These are phyloP conservation scores for Colletotrichum agaves DNA, from an alignment of 2,329 filamentous ascomycete species.

Conservation along the genomic window DNA sequence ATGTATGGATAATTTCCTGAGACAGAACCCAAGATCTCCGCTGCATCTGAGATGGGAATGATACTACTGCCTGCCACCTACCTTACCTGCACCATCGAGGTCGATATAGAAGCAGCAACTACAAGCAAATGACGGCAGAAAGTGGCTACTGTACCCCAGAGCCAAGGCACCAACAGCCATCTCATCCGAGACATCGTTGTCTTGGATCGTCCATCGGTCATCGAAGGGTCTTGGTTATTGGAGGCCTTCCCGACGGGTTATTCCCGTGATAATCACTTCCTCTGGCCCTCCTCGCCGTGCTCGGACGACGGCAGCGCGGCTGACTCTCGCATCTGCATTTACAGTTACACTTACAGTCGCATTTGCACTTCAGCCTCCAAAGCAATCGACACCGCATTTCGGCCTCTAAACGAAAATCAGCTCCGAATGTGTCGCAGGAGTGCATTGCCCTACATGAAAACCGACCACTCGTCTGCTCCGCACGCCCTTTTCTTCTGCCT, in stretches of 20 bases:
- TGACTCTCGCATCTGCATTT: neutral
- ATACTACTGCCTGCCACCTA: neutral
- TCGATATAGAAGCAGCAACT: too few species aligned
- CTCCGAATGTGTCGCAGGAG: neutral
- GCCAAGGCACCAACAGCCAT: neutral
- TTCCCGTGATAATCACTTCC: neutral
- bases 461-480: neutral
- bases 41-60: too few species aligned
- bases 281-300: neutral
- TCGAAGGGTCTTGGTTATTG: neutral
- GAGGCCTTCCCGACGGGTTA: neutral
- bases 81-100: too few species aligned
- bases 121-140: too few species aligned
- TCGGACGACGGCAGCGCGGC: neutral
- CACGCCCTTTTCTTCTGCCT: conserved; percentile 2
- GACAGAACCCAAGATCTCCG: too few species aligned
- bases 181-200: neutral
- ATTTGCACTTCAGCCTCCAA: neutral
- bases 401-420: neutral
- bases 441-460: neutral
- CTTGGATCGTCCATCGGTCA: neutral
- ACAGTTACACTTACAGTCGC: too few species aligned
- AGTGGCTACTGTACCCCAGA: conserved; percentile 1
- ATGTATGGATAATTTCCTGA: neutral
- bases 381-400: neutral